These are phyloP conservation scores for Teratosphaeria zuluensis DNA, from an alignment of 2,329 filamentous ascomycete species.

Conservation along the genomic window DNA sequence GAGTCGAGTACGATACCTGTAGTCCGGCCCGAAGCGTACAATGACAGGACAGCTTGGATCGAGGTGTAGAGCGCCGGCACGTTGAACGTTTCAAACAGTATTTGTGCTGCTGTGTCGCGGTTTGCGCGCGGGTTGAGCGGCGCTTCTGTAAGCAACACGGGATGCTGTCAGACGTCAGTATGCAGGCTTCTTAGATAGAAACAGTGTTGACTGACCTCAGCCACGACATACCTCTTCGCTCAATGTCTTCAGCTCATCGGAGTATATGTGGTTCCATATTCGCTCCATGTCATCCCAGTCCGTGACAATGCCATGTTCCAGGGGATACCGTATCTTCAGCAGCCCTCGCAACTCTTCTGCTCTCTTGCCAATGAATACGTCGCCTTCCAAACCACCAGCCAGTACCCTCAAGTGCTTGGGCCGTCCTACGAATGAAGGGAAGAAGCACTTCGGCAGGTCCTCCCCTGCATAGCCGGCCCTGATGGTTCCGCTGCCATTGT, in stretches of 20 bases:
- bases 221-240: slow-evolving; percentile 70
- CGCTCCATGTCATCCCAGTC: slow-evolving; percentile 99
- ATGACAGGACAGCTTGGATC: slow-evolving; percentile 89
- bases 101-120: slow-evolving; percentile 91
- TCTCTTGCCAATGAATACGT: slow-evolving; percentile 91
- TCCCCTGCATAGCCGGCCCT: slow-evolving; percentile 94
- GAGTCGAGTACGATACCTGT: slow-evolving; percentile 93
- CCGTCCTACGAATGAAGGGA: slow-evolving; percentile 91
- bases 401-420: slow-evolving; percentile 92
- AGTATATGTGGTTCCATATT: slow-evolving; percentile 98
- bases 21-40: slow-evolving; percentile 92
- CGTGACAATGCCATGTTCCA: slow-evolving; percentile 96
- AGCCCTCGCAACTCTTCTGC: slow-evolving; percentile 84
- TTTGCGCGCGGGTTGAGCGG: slow-evolving; percentile 92
- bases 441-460: slow-evolving; percentile 91
- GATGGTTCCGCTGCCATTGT: slow-evolving; percentile 97
- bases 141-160: slow-evolving; percentile 89
- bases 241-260: slow-evolving; percentile 87
- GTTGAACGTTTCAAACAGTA: slow-evolving; percentile 98
- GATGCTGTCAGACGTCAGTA: slow-evolving; percentile 51
- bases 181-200: neutral
- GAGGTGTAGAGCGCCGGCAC: slow-evolving; percentile 93
- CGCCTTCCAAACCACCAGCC: slow-evolving; percentile 91
- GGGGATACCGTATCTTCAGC: slow-evolving; percentile 88
- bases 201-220: slow-evolving; percentile 11